Evolutionary conservation across 2,329 filamentous ascomycete species (phyloP), one percentile per base, ranked within the genome.

Genomic region (Lachnum nothofagi): DNA sequence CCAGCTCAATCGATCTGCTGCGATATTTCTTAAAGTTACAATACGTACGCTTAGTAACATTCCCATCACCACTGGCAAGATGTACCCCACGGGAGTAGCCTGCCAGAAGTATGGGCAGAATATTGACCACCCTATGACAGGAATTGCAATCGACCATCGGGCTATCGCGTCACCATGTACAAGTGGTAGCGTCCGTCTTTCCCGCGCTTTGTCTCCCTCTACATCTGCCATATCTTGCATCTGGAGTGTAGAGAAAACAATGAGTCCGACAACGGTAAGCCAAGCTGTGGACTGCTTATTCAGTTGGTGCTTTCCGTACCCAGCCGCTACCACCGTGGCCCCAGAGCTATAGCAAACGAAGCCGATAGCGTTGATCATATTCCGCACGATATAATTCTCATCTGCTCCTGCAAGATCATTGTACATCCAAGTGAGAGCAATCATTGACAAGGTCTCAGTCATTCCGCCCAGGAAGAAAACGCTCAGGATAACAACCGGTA

Each of bases 161-260:
- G 56, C 51, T 3, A 42, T 7, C 10, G 9, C 46, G 29, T 56
- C 51, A 7, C 57, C 57, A 14, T 59, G 34, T 4, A 57, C 58
- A 33, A 66, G 49, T 2, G 63, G 63, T 19, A 60, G 42, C 1
- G 61, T 59, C 10, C 48, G 48, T n/a, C 65, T 41, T 2, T 55
- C 59, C 5, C 58, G 25, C 3, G 45, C 24, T 6, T 20, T 22
- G 49, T 67, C 65, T 1, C 65, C 65, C 5, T 51, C 48, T 29
- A 55, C 52, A 45, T 66, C 65, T 42, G 60, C 53, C 41, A 67
- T 51, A 39, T 67, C 65, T 47, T 62, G 60, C 8, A 64, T 52
- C 27, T 65, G 63, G 35, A 65, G 56, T 6, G 65, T 65, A 2
- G 48, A 38, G 9, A 29, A 29, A 14, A 55, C 46, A 9, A 48